Evolutionary conservation across 1,284 basidiomycete genomes (phyloP).

Genomic region (Ustilago curta): DNA sequence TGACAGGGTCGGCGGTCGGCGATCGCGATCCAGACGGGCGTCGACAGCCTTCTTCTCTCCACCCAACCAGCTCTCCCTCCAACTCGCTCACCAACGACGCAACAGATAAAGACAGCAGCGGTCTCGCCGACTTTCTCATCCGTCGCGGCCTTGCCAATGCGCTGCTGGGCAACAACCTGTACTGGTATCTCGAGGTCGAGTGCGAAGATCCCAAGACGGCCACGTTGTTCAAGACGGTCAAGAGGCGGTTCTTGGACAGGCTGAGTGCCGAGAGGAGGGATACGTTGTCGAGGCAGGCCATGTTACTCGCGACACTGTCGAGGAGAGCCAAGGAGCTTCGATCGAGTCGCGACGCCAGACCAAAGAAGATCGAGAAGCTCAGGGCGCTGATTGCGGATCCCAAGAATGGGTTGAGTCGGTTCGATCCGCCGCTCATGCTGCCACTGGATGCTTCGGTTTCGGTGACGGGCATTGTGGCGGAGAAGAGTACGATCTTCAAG

Average conservation of each 20-base stretch:
- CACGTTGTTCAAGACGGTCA: constrained; percentile 91
- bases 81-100: constrained; percentile 18
- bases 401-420: constrained; percentile 76
- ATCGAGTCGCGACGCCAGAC: constrained; percentile 88
- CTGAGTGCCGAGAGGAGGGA: constrained; percentile 23
- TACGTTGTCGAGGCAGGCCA: constrained; percentile 75
- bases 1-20: constrained; percentile 21
- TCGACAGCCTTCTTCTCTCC: constrained; percentile 13
- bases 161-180: constrained; percentile 87
- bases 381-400: constrained; percentile 83
- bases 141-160: constrained; percentile 83
- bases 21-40: constrained; percentile 23
- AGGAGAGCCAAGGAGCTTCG: constrained; percentile 87
- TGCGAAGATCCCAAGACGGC: constrained; percentile 79
- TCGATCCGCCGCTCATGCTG: constrained; percentile 71
- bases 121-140: constrained; percentile 78
- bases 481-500: constrained; percentile 96
- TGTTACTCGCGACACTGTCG: constrained; percentile 80
- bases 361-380: constrained; percentile 97
- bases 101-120: constrained; percentile 25
- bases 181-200: constrained; percentile 99
- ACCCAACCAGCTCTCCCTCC: constrained; percentile 22
- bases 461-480: constrained; percentile 85
- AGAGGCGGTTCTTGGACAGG: constrained; percentile 85
- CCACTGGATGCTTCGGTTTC: constrained; percentile 87